phyloP scores from a whole-genome alignment of 805 yeast species.

The Cyberlindnera mrakii region DNA sequence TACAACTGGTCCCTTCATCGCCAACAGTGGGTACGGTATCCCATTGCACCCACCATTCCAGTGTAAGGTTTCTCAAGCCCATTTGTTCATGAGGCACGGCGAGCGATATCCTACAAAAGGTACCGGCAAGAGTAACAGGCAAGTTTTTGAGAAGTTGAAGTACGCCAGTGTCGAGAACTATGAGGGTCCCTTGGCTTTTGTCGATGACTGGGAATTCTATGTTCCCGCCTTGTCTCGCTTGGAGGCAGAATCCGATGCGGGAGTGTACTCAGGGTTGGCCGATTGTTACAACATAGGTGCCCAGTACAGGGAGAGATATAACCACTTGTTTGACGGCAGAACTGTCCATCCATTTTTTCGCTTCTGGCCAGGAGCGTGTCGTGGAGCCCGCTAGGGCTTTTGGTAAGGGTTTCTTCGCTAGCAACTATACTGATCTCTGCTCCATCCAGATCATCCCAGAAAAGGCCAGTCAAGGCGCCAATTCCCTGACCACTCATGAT shows the following conservation, averaged over 20 bases:
- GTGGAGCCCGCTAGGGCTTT: constrained; percentile 40
- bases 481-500: constrained; percentile 41
- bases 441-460: constrained; percentile 34
- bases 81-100: constrained; percentile 70
- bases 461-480: constrained; percentile 38
- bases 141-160: constrained; percentile 29
- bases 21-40: constrained; percentile 48
- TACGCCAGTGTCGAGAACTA: constrained; percentile 24
- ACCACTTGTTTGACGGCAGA: constrained; percentile 31
- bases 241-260: constrained; percentile 34
- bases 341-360: constrained; percentile 37
- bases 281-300: constrained; percentile 41
- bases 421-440: constrained; percentile 27
- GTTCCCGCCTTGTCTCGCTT: constrained; percentile 32
- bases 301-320: constrained; percentile 37
- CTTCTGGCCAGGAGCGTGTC: constrained; percentile 43
- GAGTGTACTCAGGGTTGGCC: constrained; percentile 41
- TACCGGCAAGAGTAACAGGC: constrained; percentile 22
- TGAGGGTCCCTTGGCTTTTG: constrained; percentile 47
- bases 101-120: constrained; percentile 61
- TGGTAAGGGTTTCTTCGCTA: constrained; percentile 44
- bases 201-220: constrained; percentile 49
- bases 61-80: constrained; percentile 51
- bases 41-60: constrained; percentile 39
- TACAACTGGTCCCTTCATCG: constrained; percentile 53